Evolutionary conservation across 2,329 filamentous ascomycete species (phyloP), one percentile per base, ranked within the genome.

Genomic region (Scedosporium aurantiacum): DNA sequence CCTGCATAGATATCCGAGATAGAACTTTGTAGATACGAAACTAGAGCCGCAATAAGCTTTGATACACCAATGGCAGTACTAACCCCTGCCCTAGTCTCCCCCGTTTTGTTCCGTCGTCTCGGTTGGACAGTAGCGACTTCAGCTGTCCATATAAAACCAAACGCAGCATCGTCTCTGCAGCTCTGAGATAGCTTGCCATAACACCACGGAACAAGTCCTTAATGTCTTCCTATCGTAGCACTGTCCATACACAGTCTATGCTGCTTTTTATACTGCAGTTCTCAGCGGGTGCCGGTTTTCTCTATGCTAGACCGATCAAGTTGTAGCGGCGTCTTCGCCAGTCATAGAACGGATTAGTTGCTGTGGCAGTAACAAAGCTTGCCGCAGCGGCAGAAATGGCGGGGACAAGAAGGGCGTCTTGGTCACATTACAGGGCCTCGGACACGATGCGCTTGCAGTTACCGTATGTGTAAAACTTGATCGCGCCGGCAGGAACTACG

Each of bases 281-380:
- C 78, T 60, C 76, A 75, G 27, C 75, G 71, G 43, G 78, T 79
- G 27, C 76, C 82, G 63, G 81, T 77, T 64, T 82, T 77, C 67
- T 83, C 82, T n/a, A 87, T 88, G 59, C 85, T 83, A 70, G 89
- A 90, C 77, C 92, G 95, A 76, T 97, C 92, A 43, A 97, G 82
- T 75, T 97, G 92, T 67, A 97, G 73, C 37, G 93, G 81, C 45
- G 92, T 97, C 80, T 97, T 97, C 70, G 97, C 85, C 64, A 97
- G 82, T 93, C 92, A 97, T 69, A 97, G n/a, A n/a, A 96, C 1
- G 92, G 92, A 73, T 97, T 97, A 40, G 92, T 97, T 25, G 88
- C 90, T 1, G 92, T 97, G 57, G 90, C 89, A 0, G 92, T 97
- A 5, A 87, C 86, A 52, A 97, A 83, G 2, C 93, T 92, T 0